Percentiles rank a stretch among this genome's conserved stretches.
phyloP scores from a whole-genome alignment of 495 filamentous ascomycete genomes.

The Sabuloglossum arenarium region DNA sequence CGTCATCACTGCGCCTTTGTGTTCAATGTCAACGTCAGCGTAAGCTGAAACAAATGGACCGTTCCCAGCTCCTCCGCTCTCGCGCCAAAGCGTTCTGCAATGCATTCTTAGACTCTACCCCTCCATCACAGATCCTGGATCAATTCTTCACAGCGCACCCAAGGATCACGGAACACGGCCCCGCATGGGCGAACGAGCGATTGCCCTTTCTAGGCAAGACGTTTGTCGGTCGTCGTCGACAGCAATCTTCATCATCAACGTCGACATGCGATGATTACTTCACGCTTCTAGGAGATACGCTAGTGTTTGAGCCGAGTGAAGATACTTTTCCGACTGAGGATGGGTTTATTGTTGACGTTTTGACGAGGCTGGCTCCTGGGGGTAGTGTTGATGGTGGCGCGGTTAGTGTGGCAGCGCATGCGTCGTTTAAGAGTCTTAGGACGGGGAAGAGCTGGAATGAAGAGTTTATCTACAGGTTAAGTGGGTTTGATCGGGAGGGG shows the following conservation, averaged over 20 bases:
- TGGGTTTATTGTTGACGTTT: constrained; percentile 14
- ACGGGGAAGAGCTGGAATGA: constrained; percentile 21
- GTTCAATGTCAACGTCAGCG: too few species aligned
- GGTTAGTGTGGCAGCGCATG: constrained; percentile 16
- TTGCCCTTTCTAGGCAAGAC: constrained; percentile 19
- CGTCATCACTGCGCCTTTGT: too few species aligned
- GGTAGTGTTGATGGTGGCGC: constrained; percentile 6
- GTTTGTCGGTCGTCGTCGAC: constrained; percentile 14
- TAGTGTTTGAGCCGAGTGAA: constrained; percentile 14
- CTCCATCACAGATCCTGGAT: constrained; percentile 12
- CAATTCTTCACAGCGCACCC: constrained; percentile 12
- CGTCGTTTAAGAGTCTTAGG: constrained; percentile 14
- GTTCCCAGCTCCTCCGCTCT: constrained; percentile 1
- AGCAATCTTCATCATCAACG: not conserved
- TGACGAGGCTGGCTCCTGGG: not conserved
- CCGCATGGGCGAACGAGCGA: constrained; percentile 14
- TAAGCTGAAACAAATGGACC: not conserved
- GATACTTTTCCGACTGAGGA: constrained; percentile 15
- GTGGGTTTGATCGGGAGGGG: constrained; percentile 20
- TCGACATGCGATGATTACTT: constrained; percentile 18
- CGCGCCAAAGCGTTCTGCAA: constrained; percentile 12
- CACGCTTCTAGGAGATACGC: constrained; percentile 11
- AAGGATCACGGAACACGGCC: constrained; percentile 20
- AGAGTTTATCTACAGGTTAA: constrained; percentile 19
- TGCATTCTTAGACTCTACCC: constrained; percentile 10